Base-by-base conservation (phyloP, 2,329 filamentous ascomycete genomes). In the Plectosphaerella plurivora region DNA sequence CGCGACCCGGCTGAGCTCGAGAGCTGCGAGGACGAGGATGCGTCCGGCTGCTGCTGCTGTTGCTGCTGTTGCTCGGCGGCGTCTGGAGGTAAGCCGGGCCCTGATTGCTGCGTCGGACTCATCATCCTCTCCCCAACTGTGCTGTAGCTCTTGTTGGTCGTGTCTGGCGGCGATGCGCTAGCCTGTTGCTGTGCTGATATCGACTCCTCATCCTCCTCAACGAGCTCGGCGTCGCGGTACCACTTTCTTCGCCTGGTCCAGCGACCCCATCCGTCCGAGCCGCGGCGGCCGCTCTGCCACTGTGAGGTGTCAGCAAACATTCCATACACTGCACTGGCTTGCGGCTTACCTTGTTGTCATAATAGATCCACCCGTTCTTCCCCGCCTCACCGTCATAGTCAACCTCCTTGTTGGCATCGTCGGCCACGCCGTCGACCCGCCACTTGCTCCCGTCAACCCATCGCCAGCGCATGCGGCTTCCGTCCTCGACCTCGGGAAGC, bases 181-280 rank as follows among this genome's bases (percentile, higher is more conserved):
- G 49, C 44, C 47, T 57, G 56, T 47, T 57, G 56, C 47, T 53
- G 51, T 24, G 46, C 44, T 8, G 28, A 10, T 9, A 33, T 12
- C 35, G 51, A 18, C 25, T 50, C 44, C n/a, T 65, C 68, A 9
- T 59, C 50, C 63, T 87, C 73, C 65, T 99, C 94, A 35, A 97
- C 90, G 4, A 99, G 81, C 72, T 99, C 94, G 10, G 94, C 94
- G 65, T 97, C 94, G 39, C 94, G 88, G 65, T 91, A 94, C 94
- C 94, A 99, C 71, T 97, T 97, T 56, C 94, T 77, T 20, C 94
- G 84, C 14, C 94, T 83, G 0, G 94, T 99, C 78, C 96, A 99
- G 52, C 91, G 85, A 41, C 89, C 89, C 94, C 94, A 99, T 50
- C 92, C 90, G 62, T 99, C 94, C 65, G 83, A 79, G 4, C 89